Evolutionary conservation across 2,329 filamentous ascomycete genomes (phyloP).

Genomic region (Botrytis fabae): DNA sequence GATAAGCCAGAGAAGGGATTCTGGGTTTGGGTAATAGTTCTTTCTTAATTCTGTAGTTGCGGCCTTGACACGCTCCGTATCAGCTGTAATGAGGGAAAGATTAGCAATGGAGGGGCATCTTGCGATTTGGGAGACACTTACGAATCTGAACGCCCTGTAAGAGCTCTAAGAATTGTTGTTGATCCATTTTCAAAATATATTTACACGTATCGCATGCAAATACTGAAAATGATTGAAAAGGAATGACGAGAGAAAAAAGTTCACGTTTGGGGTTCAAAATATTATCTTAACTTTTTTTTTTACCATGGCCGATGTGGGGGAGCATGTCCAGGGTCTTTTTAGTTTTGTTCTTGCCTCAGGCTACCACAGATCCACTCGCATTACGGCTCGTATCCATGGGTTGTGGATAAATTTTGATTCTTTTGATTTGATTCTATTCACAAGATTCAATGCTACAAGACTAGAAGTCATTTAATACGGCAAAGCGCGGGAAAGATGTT

Average conservation of each 20-base stretch:
- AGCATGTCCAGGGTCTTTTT: neutral
- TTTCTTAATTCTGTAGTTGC: conserved; percentile 89
- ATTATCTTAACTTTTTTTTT: neutral
- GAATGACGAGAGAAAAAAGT: conserved; percentile 2
- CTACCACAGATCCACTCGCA: neutral
- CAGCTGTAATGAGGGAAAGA: conserved; percentile 56
- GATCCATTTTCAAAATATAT: conserved; percentile 58
- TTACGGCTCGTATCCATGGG: neutral
- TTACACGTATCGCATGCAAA: conserved; percentile 20
- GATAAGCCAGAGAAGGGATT: conserved; percentile 81
- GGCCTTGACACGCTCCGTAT: conserved; percentile 85
- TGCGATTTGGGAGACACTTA: conserved; percentile 51
- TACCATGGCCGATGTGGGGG: neutral
- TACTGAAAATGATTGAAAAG: neutral
- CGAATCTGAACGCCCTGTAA: conserved; percentile 85
- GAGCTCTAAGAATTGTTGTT: conserved; percentile 81
- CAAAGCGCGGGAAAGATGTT: neutral
- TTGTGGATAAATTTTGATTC: neutral
- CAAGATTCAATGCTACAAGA: conserved; percentile 1
- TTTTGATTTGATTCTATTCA: neutral
- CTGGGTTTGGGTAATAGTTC: conserved; percentile 84
- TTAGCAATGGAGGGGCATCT: conserved; percentile 31
- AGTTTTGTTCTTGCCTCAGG: neutral
- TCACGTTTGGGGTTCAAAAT: neutral
- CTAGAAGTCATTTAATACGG: neutral